Evolutionary conservation across 352 stramenopile species (phyloP), one percentile per base, ranked within the genome.

Genomic region (Phytopythium vexans): DNA sequence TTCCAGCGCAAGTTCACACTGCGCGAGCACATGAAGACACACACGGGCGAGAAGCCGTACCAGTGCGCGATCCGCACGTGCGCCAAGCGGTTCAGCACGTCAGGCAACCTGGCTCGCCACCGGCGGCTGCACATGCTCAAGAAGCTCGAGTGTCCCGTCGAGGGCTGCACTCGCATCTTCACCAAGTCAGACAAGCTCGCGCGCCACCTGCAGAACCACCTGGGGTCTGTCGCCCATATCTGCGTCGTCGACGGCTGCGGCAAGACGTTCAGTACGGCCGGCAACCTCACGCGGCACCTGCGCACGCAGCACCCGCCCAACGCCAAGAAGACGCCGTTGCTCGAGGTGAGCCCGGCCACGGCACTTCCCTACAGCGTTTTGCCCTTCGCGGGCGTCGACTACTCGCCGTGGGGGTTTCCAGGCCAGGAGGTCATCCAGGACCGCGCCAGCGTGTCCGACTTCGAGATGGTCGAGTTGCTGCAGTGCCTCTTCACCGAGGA

Each of bases 1-100:
- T 88, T 88, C 68, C 74, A 86, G 48, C 77, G 77, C 61, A 86
- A 83, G 56, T 88, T 86, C 46, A 89, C 77, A 8, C 75, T 89
- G 54, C 83, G 66, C 45, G 78, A 89, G 50, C 81, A 91, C 63
- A 80, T 87, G 62, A 89, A 89, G 70, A 91, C 78, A 41, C 81
- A 91, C 69, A 89, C 81, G 53, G 81, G 81, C 39, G 81, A 91
- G 64, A 83, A 88, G 60, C 78, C 82, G 12, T 76, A 85, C 57
- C 66, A 81, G 49, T 86, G 74, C 49, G 50, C 72, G 12, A 77
- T 77, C 51, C 58, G 52, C n/a, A 68, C 68, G 4, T 86, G 74
- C 58, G 72, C 58, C 16, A 86, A 82, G 68, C 73, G 72, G 41
- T 86, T 86, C 55, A 81, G 70, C 55, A 86, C 74, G n/a, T 78